Evolutionary conservation across 2,329 filamentous ascomycete species (phyloP).

Genomic region (Xylariaceae sp.): DNA sequence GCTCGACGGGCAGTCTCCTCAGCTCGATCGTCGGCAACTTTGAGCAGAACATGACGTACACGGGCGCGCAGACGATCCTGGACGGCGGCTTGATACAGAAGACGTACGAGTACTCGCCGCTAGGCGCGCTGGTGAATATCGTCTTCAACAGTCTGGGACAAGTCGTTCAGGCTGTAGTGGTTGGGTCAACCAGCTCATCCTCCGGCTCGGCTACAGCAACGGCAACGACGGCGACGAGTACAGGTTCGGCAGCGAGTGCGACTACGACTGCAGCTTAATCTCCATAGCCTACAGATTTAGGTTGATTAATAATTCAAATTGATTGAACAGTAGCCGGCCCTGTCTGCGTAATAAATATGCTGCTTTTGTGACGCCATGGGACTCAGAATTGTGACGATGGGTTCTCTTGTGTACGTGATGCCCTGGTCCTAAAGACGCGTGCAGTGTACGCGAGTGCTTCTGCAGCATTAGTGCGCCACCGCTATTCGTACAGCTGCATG

Average conservation of each 20-base stretch:
- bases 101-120: constrained; percentile 41
- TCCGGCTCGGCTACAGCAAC: constrained; percentile 7
- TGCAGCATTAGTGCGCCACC: too few species aligned
- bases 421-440: too few species aligned
- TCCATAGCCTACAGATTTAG: too few species aligned
- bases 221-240: background rate
- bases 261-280: background rate
- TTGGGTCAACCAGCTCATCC: constrained; percentile 13
- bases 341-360: too few species aligned
- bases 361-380: too few species aligned
- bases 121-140: constrained; percentile 45
- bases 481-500: too few species aligned
- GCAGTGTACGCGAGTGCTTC: too few species aligned
- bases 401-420: too few species aligned
- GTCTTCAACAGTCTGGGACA: constrained; percentile 46
- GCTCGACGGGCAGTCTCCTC: constrained; percentile 38
- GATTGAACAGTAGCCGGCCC: too few species aligned
- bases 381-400: too few species aligned
- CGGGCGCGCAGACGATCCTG: constrained; percentile 31
- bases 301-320: too few species aligned
- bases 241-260: background rate
- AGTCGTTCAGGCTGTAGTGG: constrained; percentile 41
- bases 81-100: constrained; percentile 36
- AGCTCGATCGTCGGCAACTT: constrained; percentile 55
- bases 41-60: constrained; percentile 53